Conservation (phyloP, 345 rosid genomes). For the Populus deltoides region DNA sequence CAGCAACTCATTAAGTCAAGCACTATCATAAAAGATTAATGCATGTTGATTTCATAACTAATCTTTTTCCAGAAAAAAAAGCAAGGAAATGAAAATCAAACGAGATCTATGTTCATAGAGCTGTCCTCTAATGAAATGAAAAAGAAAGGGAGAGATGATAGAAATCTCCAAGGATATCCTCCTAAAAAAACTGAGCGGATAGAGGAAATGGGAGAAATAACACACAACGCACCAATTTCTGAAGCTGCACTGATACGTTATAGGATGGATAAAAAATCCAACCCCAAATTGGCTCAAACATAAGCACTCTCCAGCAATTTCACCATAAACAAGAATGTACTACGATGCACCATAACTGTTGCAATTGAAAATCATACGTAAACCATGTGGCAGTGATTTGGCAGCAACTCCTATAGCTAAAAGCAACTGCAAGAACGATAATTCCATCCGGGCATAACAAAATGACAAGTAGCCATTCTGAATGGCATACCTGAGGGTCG, state of each 20-base stretch:
- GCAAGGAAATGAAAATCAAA: neutral
- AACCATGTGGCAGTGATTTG: too few relatives aligned
- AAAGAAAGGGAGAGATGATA: neutral
- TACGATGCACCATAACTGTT: neutral
- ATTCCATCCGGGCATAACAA: neutral
- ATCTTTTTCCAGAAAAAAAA: neutral
- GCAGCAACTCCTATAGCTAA: too few relatives aligned
- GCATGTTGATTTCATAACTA: neutral
- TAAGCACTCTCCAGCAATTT: neutral
- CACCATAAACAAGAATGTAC: neutral
- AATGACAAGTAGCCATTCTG: too few relatives aligned
- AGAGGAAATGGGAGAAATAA: too few relatives aligned
- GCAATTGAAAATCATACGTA: too few relatives aligned
- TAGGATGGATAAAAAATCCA: neutral
- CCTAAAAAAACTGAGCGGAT: too few relatives aligned
- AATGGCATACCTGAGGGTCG: neutral
- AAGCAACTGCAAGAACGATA: neutral
- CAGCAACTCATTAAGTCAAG: neutral
- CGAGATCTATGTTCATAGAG: neutral
- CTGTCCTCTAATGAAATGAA: neutral
- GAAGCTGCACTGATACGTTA: too few relatives aligned
- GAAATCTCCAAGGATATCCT: neutral
- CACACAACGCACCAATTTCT: neutral
- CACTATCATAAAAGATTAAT: neutral
- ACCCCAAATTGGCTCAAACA: neutral